Evolutionary conservation across 1,284 basidiomycete species (phyloP), one percentile per base, ranked within the genome.

Genomic region (Neonothopanus nambi): DNA sequence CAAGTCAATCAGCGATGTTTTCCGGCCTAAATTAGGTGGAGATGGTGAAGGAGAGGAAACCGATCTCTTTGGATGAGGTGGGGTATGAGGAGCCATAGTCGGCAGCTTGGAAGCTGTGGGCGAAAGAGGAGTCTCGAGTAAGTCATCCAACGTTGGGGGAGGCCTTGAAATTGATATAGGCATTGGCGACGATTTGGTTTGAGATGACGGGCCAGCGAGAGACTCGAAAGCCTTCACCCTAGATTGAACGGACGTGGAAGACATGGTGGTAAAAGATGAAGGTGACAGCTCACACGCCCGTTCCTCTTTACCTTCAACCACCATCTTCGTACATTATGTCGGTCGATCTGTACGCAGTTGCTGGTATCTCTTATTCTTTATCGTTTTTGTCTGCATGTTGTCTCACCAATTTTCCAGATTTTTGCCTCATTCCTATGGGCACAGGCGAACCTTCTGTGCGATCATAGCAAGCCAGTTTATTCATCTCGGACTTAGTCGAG

Each of bases 351-450:
- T 87, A 87, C 62, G 84, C 84, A 24, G 80, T 85, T 35, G 84
- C 84, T 69, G 85, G 85, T 80, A 61, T 35, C 55, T 43, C 30
- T 38, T 40, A 36, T 38, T 51, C 33, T 50, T 26, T 38, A 40
- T 54, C 41, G 48, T 39, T 12, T 42, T 35, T 17, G 21, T 47
- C 26, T 35, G 5, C 2, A 17, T 21, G 40, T 43, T 51, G 40
- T 47, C 57, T 50, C 9, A 37, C 45, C 48, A 33, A 24, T 28
- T 21, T n/a, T 41, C 30, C 51, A 89, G 91, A 93, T 68, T 92
- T 93, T 64, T 93, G 91, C 63, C 79, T 93, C 24, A 83, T 93
- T 52, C 90, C 91, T 15, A 86, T 93, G 58, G 90, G 90, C 53
- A 89, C 85, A 0, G 79, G 67, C 8, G 81, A 85, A 47, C 71